Percentiles rank a stretch among this genome's conserved stretches.
These are phyloP conservation scores for Houttuynia cordata DNA, from an alignment of 164 flowering plant species.

Conservation along the genomic window DNA sequence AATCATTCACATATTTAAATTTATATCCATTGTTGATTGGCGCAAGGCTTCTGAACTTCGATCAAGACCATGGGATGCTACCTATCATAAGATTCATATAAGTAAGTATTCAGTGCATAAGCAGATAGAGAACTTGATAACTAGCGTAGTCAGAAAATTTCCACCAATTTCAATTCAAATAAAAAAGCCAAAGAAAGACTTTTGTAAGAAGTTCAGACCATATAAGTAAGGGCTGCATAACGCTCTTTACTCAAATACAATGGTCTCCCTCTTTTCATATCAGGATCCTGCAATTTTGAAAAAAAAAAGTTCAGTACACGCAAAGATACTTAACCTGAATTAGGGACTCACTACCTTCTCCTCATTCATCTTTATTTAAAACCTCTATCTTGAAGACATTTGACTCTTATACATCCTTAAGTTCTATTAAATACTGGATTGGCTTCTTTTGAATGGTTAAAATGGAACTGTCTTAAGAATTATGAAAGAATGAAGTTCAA, in stretches of 20 bases:
- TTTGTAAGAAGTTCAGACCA: conserved; percentile 35
- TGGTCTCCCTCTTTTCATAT: conserved; percentile 77
- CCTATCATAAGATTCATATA: conserved; percentile 25
- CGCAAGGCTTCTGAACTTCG: conserved; percentile 74
- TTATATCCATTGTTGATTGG: conserved; percentile 47
- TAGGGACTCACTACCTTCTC: too few species aligned
- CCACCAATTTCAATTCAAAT: neutral
- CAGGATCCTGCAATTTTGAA: conserved; percentile 46
- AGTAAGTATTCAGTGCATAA: too few species aligned
- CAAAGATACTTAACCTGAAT: too few species aligned
- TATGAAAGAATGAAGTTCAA: too few species aligned
- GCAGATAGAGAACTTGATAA: neutral
- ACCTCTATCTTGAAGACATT: too few species aligned
- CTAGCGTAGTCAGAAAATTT: neutral
- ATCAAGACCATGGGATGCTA: conserved; percentile 93
- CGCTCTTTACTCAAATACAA: conserved; percentile 82
- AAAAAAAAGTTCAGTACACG: neutral
- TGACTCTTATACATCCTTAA: too few species aligned
- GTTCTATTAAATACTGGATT: too few species aligned
- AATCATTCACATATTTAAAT: neutral
- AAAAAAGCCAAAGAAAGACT: neutral
- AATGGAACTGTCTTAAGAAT: too few species aligned
- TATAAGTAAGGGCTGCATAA: conserved; percentile 65
- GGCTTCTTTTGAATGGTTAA: too few species aligned
- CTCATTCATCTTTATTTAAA: too few species aligned